A percentile compares a stretch with the other conserved stretches of the same genome.
phyloP scores from a whole-genome alignment of 1,139 yeast genomes.

The Yamadazyma sp. region DNA sequence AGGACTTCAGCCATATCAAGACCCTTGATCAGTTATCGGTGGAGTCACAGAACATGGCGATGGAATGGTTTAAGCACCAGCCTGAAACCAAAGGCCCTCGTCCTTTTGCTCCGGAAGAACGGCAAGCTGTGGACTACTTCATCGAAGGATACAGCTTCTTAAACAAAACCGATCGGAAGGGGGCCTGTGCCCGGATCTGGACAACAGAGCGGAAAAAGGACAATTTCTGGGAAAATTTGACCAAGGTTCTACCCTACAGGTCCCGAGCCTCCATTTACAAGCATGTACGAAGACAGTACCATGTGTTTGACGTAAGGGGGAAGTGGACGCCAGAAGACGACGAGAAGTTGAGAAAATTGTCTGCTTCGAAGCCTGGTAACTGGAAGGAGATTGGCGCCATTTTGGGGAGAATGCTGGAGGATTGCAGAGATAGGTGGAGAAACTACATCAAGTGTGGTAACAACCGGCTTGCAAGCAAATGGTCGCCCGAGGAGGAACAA shows the following conservation, averaged over 20 bases:
- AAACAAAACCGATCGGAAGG: slow-evolving; percentile 60
- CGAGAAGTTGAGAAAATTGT: slow-evolving; percentile 58
- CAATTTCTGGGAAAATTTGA: slow-evolving; percentile 82
- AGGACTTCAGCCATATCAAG: slow-evolving; percentile 28
- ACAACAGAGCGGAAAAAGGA: slow-evolving; percentile 80
- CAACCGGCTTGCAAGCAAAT: slow-evolving; percentile 69
- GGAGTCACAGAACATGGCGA: slow-evolving; percentile 37
- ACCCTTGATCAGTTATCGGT: slow-evolving; percentile 35
- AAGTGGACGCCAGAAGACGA: slow-evolving; percentile 88
- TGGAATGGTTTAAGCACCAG: slow-evolving; percentile 37
- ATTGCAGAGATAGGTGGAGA: slow-evolving; percentile 94
- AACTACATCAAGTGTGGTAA: slow-evolving; percentile 90
- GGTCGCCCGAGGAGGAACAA: slow-evolving; percentile 76
- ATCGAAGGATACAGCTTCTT: slow-evolving; percentile 66
- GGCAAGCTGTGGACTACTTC: slow-evolving; percentile 67
- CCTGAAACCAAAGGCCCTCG: slow-evolving; percentile 41
- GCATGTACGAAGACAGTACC: slow-evolving; percentile 87
- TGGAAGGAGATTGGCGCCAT: slow-evolving; percentile 82
- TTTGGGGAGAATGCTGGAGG: slow-evolving; percentile 95
- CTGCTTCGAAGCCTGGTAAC: slow-evolving; percentile 68
- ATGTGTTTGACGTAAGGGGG: slow-evolving; percentile 81
- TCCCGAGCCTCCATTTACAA: slow-evolving; percentile 87
- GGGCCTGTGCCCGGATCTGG: slow-evolving; percentile 85
- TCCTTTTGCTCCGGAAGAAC: slow-evolving; percentile 63
- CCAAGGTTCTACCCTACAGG: slow-evolving; percentile 76